Base-by-base conservation (phyloP, 805 yeast species). In the Candida ipomoeae region DNA sequence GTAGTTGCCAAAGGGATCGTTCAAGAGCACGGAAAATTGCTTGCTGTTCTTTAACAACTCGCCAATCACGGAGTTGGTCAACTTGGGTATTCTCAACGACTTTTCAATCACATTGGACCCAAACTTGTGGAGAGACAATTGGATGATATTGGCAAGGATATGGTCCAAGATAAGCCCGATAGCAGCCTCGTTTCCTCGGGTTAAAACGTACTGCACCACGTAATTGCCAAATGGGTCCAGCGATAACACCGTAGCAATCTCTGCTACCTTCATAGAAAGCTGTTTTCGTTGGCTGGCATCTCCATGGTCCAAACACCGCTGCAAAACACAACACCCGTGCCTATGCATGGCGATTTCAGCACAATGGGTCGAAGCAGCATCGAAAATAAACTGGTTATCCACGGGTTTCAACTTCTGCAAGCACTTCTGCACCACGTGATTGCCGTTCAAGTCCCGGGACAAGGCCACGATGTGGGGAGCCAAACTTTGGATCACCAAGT, bases 221-320 rank as follows among this genome's bases (percentile, higher is more conserved):
- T 94, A 94, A 67, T 94, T 94, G 34, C 99, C 99, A 71, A 87
- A 94, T 13, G 97, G 97, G 68, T 94, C 97, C 50, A 87, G 76
- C 15, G 95, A 84, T 48, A 94, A 76, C 35, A 75, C 77, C 43
- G 84, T 78, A 36, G 95, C 83, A 61, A 84, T 76, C 46, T 75
- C 76, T 18, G 94, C 87, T 41, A 92, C 84, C 55, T 80, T 80
- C 26, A 75, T 64, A 21, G 89, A 83, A 49, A 94, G 75, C 52
- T 79, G 82, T 55, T 75, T 74, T 50, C 89, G 79, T 68, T 94
- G 97, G 37, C 69, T 75, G 3, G 70, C 69, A 20, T 83, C 79
- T 3, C 98, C 97, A 67, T 86, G 88, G 67, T 94, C 98, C 59
- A 94, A 78, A 18, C 55, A 52, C 37, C 48, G 48, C 63, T 87